Conservation (phyloP, 306 rosid genomes). For the Rosa persica region DNA sequence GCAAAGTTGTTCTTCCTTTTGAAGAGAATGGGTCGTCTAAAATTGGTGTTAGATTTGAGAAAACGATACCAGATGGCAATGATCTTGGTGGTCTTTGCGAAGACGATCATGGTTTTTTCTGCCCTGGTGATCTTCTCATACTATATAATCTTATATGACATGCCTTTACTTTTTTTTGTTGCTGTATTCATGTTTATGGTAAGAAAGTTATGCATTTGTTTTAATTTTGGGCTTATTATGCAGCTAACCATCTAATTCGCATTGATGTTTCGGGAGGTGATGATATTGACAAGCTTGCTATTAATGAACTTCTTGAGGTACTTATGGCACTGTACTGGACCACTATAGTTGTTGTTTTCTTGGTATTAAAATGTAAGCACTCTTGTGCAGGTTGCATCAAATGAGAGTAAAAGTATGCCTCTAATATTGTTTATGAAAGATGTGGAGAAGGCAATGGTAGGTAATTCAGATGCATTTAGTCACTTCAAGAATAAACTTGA, state of each 20-base stretch:
- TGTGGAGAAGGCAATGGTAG: constrained; percentile 73
- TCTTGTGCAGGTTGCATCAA: constrained; percentile 57
- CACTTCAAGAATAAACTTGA: constrained; percentile 70
- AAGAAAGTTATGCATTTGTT: neutral
- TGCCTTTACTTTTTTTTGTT: neutral
- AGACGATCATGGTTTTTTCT: constrained; percentile 86
- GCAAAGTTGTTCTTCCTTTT: constrained; percentile 85
- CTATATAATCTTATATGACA: neutral
- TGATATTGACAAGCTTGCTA: constrained; percentile 72
- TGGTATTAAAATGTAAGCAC: constrained; percentile 25
- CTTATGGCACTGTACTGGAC: constrained; percentile 16
- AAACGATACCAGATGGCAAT: constrained; percentile 89
- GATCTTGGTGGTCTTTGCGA: constrained; percentile 96
- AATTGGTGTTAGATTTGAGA: constrained; percentile 96
- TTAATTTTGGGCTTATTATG: constrained; percentile 24
- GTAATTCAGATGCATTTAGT: constrained; percentile 55
- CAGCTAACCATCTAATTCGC: constrained; percentile 72
- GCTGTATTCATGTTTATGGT: constrained; percentile 19
- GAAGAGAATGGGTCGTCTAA: constrained; percentile 84
- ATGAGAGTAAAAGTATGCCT: constrained; percentile 61
- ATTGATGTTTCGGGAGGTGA: constrained; percentile 77
- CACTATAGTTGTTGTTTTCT: constrained; percentile 17
- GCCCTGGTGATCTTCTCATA: constrained; percentile 63
- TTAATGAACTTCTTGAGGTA: constrained; percentile 89
- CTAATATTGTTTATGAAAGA: constrained; percentile 84